These are phyloP conservation scores for Yamadazyma spencermartinsiae DNA, from an alignment of 1,139 yeast species.

Conservation along the genomic window DNA sequence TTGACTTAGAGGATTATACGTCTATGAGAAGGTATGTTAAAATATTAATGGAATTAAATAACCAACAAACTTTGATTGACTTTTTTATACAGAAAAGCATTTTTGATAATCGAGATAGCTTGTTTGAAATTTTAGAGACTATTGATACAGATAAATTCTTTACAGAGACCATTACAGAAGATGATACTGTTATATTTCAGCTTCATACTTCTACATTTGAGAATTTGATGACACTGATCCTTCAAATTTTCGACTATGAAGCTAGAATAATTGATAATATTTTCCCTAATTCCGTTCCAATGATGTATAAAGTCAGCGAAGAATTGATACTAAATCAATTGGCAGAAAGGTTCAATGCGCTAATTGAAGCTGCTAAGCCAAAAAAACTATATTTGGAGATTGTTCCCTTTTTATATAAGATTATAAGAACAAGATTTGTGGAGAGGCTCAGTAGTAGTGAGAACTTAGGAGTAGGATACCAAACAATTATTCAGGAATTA, in stretches of 20 bases:
- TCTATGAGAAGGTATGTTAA: slow-evolving; percentile 35
- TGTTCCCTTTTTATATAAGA: slow-evolving; percentile 36
- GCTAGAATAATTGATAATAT: slow-evolving; percentile 38
- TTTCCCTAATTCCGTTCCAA: slow-evolving; percentile 43
- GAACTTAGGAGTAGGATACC: slow-evolving; percentile 38
- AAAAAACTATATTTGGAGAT: slow-evolving; percentile 26
- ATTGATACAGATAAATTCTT: slow-evolving; percentile 13
- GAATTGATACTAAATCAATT: slow-evolving; percentile 45
- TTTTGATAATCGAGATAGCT: slow-evolving; percentile 37
- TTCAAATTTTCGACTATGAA: slow-evolving; percentile 37
- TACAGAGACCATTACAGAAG: slow-evolving; percentile 16
- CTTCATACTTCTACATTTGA: slow-evolving; percentile 16
- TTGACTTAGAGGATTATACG: slow-evolving; percentile 50
- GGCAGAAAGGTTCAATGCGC: slow-evolving; percentile 32
- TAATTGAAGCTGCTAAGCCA: slow-evolving; percentile 31
- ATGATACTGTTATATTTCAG: neutral
- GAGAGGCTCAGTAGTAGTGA: slow-evolving; percentile 25
- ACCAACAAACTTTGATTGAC: slow-evolving; percentile 47
- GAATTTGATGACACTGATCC: slow-evolving; percentile 26
- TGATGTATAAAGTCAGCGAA: slow-evolving; percentile 51
- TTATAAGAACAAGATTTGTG: slow-evolving; percentile 27
- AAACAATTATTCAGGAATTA: slow-evolving; percentile 33
- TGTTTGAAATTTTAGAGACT: slow-evolving; percentile 29
- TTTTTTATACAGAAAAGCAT: slow-evolving; percentile 48
- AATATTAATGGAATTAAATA: slow-evolving; percentile 38